Conservation (phyloP, 1,284 basidiomycete species). For the Trichosporon asahii region DNA sequence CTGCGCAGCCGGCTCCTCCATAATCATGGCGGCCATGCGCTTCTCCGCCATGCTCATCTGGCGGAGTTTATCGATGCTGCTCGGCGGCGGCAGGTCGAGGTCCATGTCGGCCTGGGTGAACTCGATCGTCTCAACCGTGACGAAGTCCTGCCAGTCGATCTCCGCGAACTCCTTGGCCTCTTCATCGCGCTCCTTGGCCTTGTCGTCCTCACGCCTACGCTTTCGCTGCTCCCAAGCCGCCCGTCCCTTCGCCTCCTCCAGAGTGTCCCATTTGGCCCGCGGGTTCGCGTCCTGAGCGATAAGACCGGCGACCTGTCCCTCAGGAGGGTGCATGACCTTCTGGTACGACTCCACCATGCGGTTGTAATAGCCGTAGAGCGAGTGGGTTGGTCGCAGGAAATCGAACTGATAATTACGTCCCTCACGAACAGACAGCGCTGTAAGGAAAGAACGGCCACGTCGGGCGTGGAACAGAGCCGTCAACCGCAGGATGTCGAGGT, state of each 20-base stretch:
- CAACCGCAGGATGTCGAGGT: slow-evolving; percentile 86
- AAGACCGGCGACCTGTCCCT: slow-evolving; percentile 68
- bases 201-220: slow-evolving; percentile 77
- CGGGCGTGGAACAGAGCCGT: slow-evolving; percentile 95
- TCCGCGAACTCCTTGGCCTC: slow-evolving; percentile 71
- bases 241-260: slow-evolving; percentile 72
- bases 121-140: slow-evolving; percentile 97
- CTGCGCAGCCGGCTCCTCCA: slow-evolving; percentile 84
- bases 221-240: slow-evolving; percentile 85
- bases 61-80: slow-evolving; percentile 90
- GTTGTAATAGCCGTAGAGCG: slow-evolving; percentile 95
- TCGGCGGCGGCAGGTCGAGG: slow-evolving; percentile 89
- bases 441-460: slow-evolving; percentile 81
- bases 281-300: slow-evolving; percentile 60
- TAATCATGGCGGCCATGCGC: slow-evolving; percentile 96
- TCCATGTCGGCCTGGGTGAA: slow-evolving; percentile 89
- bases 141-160: slow-evolving; percentile 99
- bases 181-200: slow-evolving; percentile 81
- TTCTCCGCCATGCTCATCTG: slow-evolving; percentile 96
- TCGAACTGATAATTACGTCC: slow-evolving; percentile 97
- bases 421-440: slow-evolving; percentile 79
- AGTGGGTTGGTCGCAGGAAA: slow-evolving; percentile 91
- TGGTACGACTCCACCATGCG: slow-evolving; percentile 94
- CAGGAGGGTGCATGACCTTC: slow-evolving; percentile 79
- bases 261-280: slow-evolving; percentile 65